phyloP scores from a whole-genome alignment of 1,284 basidiomycete species.

The Ganoderma lingzhi region DNA sequence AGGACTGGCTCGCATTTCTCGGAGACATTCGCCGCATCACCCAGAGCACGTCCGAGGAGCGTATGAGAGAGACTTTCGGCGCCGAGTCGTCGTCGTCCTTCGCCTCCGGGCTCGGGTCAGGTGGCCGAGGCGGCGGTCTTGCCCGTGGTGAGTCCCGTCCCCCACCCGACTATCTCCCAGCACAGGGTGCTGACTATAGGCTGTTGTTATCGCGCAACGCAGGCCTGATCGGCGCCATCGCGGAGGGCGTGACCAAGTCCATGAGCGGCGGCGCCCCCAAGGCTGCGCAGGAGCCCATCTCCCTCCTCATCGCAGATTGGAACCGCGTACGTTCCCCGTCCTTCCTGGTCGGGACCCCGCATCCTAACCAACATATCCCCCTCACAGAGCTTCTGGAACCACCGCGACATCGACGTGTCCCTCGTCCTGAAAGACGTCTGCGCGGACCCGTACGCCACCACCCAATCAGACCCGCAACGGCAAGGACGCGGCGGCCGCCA shows the following conservation, averaged over 20 bases:
- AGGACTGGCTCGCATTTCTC: slow-evolving; percentile 45
- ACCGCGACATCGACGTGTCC: slow-evolving; percentile 10
- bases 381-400: slow-evolving; percentile 9
- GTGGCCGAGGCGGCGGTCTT: background rate
- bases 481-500: background rate
- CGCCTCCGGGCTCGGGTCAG: background rate
- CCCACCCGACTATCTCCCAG: too few species aligned
- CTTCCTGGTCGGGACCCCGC: background rate
- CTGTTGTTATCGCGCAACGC: background rate
- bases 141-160: background rate
- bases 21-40: background rate
- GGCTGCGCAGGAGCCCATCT: background rate
- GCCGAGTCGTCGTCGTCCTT: background rate
- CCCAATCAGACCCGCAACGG: background rate
- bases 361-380: background rate
- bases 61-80: background rate
- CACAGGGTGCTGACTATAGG: too few species aligned
- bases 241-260: background rate
- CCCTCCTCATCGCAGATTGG: slow-evolving; percentile 3
- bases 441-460: background rate
- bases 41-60: background rate
- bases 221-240: background rate
- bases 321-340: background rate
- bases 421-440: slow-evolving; percentile 2
- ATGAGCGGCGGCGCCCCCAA: background rate